These are phyloP conservation scores for Nicotiana attenuata DNA, from an alignment of 257 asterid species.

Conservation along the genomic window DNA sequence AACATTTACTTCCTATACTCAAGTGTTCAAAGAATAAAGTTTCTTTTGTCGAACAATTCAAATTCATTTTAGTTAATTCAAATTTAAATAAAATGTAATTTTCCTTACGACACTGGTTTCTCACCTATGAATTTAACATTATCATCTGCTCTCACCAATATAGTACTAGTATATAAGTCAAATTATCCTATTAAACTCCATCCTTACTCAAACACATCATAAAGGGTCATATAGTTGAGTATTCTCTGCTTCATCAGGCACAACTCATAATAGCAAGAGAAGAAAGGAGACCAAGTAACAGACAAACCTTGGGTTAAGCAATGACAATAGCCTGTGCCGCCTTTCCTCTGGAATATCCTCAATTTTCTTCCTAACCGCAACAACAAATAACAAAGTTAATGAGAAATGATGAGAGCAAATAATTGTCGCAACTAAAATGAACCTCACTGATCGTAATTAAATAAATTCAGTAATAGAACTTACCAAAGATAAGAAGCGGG, in stretches of 20 bases:
- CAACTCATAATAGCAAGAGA: not conserved
- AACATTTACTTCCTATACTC: not conserved
- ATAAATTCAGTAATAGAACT: not conserved
- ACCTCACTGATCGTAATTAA: not conserved
- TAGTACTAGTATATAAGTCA: not conserved
- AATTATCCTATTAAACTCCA: not conserved
- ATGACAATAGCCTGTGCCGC: constrained; percentile 52
- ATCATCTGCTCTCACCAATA: not conserved
- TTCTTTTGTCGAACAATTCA: not conserved
- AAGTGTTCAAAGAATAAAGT: not conserved
- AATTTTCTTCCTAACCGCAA: constrained; percentile 68
- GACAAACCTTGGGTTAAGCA: constrained; percentile 57
- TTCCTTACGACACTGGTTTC: not conserved
- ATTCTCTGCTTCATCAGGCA: not conserved
- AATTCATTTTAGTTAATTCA: not conserved
- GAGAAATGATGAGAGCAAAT: not conserved
- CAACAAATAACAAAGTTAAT: not conserved
- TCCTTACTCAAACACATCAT: not conserved
- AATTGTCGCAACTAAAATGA: not conserved
- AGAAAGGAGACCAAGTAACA: not conserved
- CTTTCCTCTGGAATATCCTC: constrained; percentile 80
- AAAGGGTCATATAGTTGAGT: not conserved
- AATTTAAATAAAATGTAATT: not conserved
- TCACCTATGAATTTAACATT: not conserved
- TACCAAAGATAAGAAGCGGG: constrained; percentile 88